phyloP scores from a whole-genome alignment of 805 yeast genomes.

The Candida mattraensis region DNA sequence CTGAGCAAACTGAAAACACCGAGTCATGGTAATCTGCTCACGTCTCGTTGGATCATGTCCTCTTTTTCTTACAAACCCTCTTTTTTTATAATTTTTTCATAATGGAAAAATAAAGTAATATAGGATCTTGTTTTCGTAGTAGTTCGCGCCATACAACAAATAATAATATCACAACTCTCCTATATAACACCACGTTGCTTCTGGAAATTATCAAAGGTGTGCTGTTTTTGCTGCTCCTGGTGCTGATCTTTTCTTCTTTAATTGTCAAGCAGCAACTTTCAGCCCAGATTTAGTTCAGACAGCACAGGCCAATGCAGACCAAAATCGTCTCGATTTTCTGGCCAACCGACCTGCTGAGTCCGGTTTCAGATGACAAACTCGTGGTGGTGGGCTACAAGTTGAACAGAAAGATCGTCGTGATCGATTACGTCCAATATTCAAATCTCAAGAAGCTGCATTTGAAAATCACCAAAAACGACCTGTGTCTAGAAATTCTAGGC shows the following conservation, averaged over 20 bases:
- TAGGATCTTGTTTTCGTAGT: slow-evolving; percentile 4
- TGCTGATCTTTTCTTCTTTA: too few species aligned
- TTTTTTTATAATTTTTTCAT: slow-evolving; percentile 10
- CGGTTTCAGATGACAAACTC: slow-evolving; percentile 10
- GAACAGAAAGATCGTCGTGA: slow-evolving; percentile 24
- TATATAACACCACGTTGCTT: too few species aligned
- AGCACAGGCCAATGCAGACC: slow-evolving; percentile 9
- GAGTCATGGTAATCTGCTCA: slow-evolving; percentile 38
- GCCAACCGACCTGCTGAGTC: slow-evolving; percentile 29
- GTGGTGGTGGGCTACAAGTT: slow-evolving; percentile 31
- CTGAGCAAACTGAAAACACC: slow-evolving; percentile 52
- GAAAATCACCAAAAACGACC: slow-evolving; percentile 18
- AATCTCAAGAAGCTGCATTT: slow-evolving; percentile 17
- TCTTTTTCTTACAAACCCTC: slow-evolving; percentile 10
- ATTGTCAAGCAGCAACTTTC: too few species aligned
- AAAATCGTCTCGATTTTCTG: slow-evolving; percentile 25
- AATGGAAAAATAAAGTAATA: slow-evolving; percentile 10
- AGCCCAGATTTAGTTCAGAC: slow-evolving; percentile 3
- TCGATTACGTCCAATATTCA: slow-evolving; percentile 23
- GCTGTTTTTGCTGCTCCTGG: too few species aligned
- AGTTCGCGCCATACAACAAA: too few species aligned
- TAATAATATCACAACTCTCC: too few species aligned
- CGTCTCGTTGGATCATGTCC: too few species aligned
- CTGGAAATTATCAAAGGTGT: too few species aligned
- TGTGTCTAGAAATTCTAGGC: slow-evolving; percentile 28